Conservation (phyloP, 2,329 filamentous ascomycete genomes). For the Nakataea oryzae region DNA sequence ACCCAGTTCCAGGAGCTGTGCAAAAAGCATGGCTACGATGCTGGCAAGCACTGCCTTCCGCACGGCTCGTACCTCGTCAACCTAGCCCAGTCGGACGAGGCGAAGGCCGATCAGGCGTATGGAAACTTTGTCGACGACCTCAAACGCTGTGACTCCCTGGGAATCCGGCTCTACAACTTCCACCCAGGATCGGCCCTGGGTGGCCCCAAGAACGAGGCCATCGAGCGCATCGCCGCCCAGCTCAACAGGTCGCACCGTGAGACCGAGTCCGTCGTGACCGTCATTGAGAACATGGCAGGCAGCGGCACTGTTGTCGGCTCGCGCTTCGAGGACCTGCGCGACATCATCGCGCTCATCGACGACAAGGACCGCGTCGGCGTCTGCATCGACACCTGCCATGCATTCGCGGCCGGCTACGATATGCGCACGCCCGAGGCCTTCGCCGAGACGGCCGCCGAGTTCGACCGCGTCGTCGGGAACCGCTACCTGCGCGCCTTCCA, state of each 20-base stretch:
- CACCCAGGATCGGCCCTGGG: slow-evolving; percentile 80
- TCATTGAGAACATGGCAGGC: slow-evolving; percentile 94
- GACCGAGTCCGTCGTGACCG: slow-evolving; percentile 65
- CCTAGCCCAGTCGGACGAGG: slow-evolving; percentile 71
- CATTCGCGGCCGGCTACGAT: slow-evolving; percentile 91
- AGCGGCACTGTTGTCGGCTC: slow-evolving; percentile 79
- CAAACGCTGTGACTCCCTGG: slow-evolving; percentile 70
- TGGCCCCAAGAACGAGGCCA: slow-evolving; percentile 55
- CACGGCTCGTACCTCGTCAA: slow-evolving; percentile 97
- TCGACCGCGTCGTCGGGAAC: slow-evolving; percentile 68
- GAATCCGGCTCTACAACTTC: slow-evolving; percentile 94
- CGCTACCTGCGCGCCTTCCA: slow-evolving; percentile 79
- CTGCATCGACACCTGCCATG: slow-evolving; percentile 93
- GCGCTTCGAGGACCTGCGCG: slow-evolving; percentile 74
- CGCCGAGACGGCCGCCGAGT: slow-evolving; percentile 59
- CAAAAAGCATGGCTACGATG: slow-evolving; percentile 59
- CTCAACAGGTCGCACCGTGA: slow-evolving; percentile 74
- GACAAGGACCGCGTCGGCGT: slow-evolving; percentile 82
- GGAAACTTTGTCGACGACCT: slow-evolving; percentile 80
- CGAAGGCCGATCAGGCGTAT: slow-evolving; percentile 80
- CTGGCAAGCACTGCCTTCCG: slow-evolving; percentile 65
- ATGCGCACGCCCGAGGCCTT: slow-evolving; percentile 67
- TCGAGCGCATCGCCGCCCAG: slow-evolving; percentile 67
- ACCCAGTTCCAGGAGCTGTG: slow-evolving; percentile 62
- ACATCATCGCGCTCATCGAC: slow-evolving; percentile 70